Percentiles rank a stretch among this genome's conserved stretches.
phyloP scores from a whole-genome alignment of 2,329 filamentous ascomycete species.

The Rutstroemia sp. region DNA sequence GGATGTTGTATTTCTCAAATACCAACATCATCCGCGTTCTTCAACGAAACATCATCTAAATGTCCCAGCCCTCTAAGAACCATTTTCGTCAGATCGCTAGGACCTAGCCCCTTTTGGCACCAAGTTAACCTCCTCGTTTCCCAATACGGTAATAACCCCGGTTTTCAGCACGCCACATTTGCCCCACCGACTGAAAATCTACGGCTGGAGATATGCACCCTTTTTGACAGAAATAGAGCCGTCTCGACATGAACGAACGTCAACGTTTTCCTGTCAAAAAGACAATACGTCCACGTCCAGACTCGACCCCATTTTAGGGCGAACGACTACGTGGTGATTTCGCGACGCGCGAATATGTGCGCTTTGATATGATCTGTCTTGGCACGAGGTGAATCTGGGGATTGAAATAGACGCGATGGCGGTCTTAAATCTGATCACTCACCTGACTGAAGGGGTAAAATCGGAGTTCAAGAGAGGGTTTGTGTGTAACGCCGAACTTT shows the following conservation, averaged over 20 bases:
- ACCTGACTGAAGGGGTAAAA: not conserved
- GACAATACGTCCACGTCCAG: not conserved
- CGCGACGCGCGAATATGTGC: not conserved
- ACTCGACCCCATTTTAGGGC: not conserved
- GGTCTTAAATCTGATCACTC: not conserved
- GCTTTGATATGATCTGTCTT: not conserved
- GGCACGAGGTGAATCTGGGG: not conserved
- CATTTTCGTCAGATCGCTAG: no score
- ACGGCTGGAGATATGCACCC: conserved; percentile 4
- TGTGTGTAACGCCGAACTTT: not conserved
- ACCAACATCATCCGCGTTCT: no score
- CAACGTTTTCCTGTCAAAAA: not conserved
- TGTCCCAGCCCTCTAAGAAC: no score
- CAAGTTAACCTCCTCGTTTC: conserved; percentile 1
- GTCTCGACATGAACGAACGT: no score
- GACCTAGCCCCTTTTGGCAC: not conserved
- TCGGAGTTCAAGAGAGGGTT: conserved; percentile 4
- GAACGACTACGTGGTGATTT: not conserved
- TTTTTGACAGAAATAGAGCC: not conserved
- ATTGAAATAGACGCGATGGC: not conserved
- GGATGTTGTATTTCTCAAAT: no score
- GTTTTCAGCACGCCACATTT: conserved; percentile 6
- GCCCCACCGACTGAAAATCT: not conserved
- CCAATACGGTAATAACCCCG: conserved; percentile 5
- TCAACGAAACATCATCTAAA: no score